phyloP scores from a whole-genome alignment of 2,329 filamentous ascomycete genomes.

The Fusarium sp. region DNA sequence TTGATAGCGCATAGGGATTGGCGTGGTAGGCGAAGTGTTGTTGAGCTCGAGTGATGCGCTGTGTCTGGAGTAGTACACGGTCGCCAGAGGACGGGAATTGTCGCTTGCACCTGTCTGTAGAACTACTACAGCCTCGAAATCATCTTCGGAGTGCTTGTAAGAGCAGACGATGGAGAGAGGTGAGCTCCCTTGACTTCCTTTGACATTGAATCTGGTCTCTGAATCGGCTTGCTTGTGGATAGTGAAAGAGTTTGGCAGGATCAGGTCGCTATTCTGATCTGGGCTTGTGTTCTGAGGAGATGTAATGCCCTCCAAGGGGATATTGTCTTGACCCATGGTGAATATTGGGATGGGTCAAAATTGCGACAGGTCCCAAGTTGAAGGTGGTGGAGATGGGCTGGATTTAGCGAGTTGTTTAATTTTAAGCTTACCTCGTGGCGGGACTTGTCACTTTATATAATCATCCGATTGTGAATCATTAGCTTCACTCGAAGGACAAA shows the following conservation, averaged over 20 bases:
- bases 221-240: constrained; percentile 3
- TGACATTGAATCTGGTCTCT: not conserved
- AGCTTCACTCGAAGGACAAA: not conserved
- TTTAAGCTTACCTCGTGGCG: too few species aligned
- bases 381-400: not conserved
- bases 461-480: not conserved
- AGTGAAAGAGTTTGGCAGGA: constrained; percentile 1
- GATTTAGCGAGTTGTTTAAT: not conserved
- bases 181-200: not conserved
- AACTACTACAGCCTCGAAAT: not conserved
- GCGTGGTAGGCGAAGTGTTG: not conserved
- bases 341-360: too few species aligned
- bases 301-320: not conserved
- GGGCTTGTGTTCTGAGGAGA: not conserved
- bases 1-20: not conserved
- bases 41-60: not conserved
- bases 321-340: not conserved
- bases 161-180: not conserved
- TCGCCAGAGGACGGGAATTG: not conserved
- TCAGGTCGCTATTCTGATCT: too few species aligned
- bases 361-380: too few species aligned
- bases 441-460: not conserved
- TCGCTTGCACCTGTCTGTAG: not conserved
- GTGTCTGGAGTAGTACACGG: constrained; percentile 3
- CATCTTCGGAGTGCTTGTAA: constrained; percentile 5